Evolutionary conservation across 140 eudicot species (phyloP).

Genomic region (Bidens hawaiensis): DNA sequence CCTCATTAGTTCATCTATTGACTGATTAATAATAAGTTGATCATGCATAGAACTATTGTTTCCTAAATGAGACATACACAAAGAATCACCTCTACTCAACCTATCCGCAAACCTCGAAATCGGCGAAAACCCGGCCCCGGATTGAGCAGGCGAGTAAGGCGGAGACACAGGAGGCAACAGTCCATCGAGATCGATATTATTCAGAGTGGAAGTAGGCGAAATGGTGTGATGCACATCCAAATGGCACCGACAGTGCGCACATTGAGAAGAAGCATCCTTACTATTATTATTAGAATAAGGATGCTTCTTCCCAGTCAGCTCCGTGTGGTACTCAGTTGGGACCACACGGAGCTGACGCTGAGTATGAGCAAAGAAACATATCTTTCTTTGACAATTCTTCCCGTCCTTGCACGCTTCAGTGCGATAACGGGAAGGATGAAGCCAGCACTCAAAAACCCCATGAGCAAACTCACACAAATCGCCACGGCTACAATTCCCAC

Average conservation of each 20-base stretch:
- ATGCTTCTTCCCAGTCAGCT: too few species aligned
- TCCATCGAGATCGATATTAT: constrained; percentile 29
- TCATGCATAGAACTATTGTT: neutral
- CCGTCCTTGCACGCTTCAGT: constrained; percentile 43
- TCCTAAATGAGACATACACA: constrained; percentile 19
- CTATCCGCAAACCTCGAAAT: constrained; percentile 31
- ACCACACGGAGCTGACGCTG: constrained; percentile 30
- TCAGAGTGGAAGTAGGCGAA: constrained; percentile 29
- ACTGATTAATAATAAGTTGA: too few species aligned
- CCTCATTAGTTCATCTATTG: constrained; percentile 22
- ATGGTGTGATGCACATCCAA: constrained; percentile 17
- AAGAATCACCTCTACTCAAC: constrained; percentile 12
- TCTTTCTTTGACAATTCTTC: constrained; percentile 30
- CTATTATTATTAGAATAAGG: too few species aligned
- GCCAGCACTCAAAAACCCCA: constrained; percentile 42
- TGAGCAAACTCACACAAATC: constrained; percentile 48
- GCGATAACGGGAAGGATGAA: constrained; percentile 32
- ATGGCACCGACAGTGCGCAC: constrained; percentile 37
- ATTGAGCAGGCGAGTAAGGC: constrained; percentile 37
- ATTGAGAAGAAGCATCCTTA: constrained; percentile 25
- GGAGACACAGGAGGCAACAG: constrained; percentile 39
- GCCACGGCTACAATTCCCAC: constrained; percentile 36
- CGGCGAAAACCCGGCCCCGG: constrained; percentile 27
- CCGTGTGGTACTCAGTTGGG: constrained; percentile 6
- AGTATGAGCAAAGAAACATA: constrained; percentile 42